Percentiles rank a stretch among this genome's conserved stretches.
phyloP scores from a whole-genome alignment of 164 flowering plant genomes.

The Buxus sempervirens region DNA sequence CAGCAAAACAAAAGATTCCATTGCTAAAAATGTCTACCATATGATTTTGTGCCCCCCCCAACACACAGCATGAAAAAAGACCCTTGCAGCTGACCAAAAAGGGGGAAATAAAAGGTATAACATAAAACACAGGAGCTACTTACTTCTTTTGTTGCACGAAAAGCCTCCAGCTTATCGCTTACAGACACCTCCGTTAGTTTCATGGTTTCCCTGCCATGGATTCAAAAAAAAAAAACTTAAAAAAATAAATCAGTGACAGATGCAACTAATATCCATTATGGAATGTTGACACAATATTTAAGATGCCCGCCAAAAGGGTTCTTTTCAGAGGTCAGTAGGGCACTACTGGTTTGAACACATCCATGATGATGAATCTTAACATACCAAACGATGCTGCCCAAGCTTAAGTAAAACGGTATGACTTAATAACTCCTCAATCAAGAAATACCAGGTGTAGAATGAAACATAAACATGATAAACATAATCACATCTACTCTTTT shows the following conservation, averaged over 20 bases:
- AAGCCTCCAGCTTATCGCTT: constrained; percentile 90
- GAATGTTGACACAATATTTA: neutral
- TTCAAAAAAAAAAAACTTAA: neutral
- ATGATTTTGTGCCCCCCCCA: too few species aligned
- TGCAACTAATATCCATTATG: neutral
- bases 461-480: too few species aligned
- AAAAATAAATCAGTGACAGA: neutral
- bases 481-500: too few species aligned
- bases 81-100: too few species aligned
- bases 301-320: neutral
- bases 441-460: too few species aligned
- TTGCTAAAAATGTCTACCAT: neutral
- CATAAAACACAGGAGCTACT: neutral
- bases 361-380: too few species aligned
- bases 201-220: constrained; percentile 46
- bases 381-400: too few species aligned
- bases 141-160: constrained; percentile 94
- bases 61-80: too few species aligned
- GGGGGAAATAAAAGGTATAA: too few species aligned
- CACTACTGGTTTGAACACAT: neutral
- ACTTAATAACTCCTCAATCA: too few species aligned
- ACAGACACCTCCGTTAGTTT: constrained; percentile 86
- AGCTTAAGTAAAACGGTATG: too few species aligned
- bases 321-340: neutral
- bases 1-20: neutral